These are phyloP conservation scores for Salix udensis DNA, from an alignment of 345 rosid genomes.

Conservation along the genomic window DNA sequence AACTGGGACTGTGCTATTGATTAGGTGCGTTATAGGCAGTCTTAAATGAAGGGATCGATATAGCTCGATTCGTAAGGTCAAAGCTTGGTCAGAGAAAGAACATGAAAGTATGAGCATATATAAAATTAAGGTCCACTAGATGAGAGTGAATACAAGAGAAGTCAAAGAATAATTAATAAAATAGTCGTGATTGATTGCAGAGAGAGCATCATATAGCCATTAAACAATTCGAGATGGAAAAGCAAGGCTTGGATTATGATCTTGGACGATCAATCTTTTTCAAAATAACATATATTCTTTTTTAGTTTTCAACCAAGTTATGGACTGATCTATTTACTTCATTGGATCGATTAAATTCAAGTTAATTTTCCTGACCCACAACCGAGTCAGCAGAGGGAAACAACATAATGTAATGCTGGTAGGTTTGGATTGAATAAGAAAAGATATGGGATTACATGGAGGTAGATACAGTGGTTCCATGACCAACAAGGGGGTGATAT, in stretches of 20 bases:
- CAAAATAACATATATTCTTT: too few relatives aligned
- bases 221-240: too few relatives aligned
- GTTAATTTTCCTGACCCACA: too few relatives aligned
- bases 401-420: not conserved
- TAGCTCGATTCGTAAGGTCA: slow-evolving; percentile 22
- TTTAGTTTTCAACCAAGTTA: too few relatives aligned
- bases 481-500: not conserved
- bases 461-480: slow-evolving; percentile 34
- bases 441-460: slow-evolving; percentile 4
- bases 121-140: not conserved
- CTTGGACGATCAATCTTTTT: too few relatives aligned
- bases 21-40: slow-evolving; percentile 1
- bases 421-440: slow-evolving; percentile 13
- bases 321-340: too few relatives aligned
- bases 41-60: slow-evolving; percentile 1
- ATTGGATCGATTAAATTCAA: too few relatives aligned
- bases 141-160: not conserved
- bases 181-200: too few relatives aligned
- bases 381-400: too few relatives aligned
- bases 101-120: not conserved
- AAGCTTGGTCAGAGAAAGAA: slow-evolving; percentile 34
- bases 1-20: slow-evolving; percentile 43
- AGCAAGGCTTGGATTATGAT: too few relatives aligned
- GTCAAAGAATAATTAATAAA: not conserved
- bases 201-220: not conserved